Evolutionary conservation across 2,329 filamentous ascomycete species (phyloP).

Genomic region (Microsporum canis): DNA sequence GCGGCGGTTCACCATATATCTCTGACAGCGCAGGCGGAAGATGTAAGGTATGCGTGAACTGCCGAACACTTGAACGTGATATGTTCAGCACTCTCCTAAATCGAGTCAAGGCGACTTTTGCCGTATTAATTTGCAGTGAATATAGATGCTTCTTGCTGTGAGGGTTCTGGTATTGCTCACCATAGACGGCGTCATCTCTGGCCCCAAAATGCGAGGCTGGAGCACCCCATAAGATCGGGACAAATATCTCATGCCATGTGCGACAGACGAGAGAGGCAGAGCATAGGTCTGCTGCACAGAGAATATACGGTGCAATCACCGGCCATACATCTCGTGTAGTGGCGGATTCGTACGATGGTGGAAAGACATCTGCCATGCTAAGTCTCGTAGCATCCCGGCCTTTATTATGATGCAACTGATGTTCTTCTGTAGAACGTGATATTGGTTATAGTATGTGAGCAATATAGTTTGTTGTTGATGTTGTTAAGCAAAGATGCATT

Average conservation of each 20-base stretch:
- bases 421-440: background rate
- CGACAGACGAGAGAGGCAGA: slow-evolving; percentile 45
- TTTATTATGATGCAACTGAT: background rate
- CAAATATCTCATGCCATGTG: slow-evolving; percentile 48
- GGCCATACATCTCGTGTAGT: slow-evolving; percentile 45
- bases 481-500: no score
- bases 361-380: slow-evolving; percentile 43
- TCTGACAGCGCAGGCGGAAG: slow-evolving; percentile 50
- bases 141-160: background rate
- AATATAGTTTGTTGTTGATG: no score
- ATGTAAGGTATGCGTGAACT: slow-evolving; percentile 50
- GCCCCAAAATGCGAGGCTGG: slow-evolving; percentile 52
- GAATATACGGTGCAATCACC: slow-evolving; percentile 46
- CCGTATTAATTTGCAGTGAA: background rate
- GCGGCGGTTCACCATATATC: slow-evolving; percentile 48
- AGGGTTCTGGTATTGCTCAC: slow-evolving; percentile 19
- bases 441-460: background rate
- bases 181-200: slow-evolving; percentile 50
- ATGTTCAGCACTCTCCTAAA: slow-evolving; percentile 48
- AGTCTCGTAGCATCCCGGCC: background rate
- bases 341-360: slow-evolving; percentile 50
- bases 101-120: slow-evolving; percentile 44
- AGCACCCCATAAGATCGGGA: slow-evolving; percentile 50
- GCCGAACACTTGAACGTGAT: slow-evolving; percentile 42
- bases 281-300: slow-evolving; percentile 45